Conservation (phyloP, 1,284 basidiomycete genomes). For the Leccinum pallidistipes region DNA sequence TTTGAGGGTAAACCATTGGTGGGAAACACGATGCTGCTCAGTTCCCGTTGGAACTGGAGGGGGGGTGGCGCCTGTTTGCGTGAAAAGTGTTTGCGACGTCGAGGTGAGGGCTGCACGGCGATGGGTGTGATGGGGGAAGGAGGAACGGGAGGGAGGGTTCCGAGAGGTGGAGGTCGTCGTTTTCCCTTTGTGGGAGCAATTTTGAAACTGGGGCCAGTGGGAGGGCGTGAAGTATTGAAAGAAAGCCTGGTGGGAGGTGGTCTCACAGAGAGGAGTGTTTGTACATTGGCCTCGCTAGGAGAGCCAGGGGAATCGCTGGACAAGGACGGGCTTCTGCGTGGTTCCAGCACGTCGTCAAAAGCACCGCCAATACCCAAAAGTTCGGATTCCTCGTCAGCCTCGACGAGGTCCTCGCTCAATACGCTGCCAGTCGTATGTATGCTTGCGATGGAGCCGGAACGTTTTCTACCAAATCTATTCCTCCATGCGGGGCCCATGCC, state of each 20-base stretch:
- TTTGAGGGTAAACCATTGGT: slow-evolving; percentile 18
- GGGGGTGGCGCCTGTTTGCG: slow-evolving; percentile 58
- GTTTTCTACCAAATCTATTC: slow-evolving; percentile 64
- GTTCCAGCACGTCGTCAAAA: slow-evolving; percentile 52
- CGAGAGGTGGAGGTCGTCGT: slow-evolving; percentile 59
- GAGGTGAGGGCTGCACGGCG: slow-evolving; percentile 35
- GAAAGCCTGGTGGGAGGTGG: slow-evolving; percentile 43
- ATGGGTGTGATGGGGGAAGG: slow-evolving; percentile 60
- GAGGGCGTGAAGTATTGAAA: slow-evolving; percentile 48
- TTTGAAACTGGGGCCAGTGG: slow-evolving; percentile 49
- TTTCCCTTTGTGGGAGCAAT: slow-evolving; percentile 50
- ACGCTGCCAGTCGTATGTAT: slow-evolving; percentile 64
- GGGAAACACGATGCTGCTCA: slow-evolving; percentile 31
- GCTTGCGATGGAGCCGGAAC: slow-evolving; percentile 71
- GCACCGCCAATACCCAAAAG: slow-evolving; percentile 66
- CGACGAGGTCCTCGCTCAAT: slow-evolving; percentile 75
- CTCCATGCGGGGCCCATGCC: slow-evolving; percentile 70
- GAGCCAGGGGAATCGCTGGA: slow-evolving; percentile 37
- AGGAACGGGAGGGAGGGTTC: slow-evolving; percentile 65
- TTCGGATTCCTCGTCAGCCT: slow-evolving; percentile 76
- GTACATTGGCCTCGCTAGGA: slow-evolving; percentile 27
- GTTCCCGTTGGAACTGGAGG: slow-evolving; percentile 42
- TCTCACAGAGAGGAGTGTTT: slow-evolving; percentile 12
- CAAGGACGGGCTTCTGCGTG: slow-evolving; percentile 35
- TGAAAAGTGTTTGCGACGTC: slow-evolving; percentile 37